Base-by-base conservation (phyloP, 306 rosid species). In the Quercus engelmannii region DNA sequence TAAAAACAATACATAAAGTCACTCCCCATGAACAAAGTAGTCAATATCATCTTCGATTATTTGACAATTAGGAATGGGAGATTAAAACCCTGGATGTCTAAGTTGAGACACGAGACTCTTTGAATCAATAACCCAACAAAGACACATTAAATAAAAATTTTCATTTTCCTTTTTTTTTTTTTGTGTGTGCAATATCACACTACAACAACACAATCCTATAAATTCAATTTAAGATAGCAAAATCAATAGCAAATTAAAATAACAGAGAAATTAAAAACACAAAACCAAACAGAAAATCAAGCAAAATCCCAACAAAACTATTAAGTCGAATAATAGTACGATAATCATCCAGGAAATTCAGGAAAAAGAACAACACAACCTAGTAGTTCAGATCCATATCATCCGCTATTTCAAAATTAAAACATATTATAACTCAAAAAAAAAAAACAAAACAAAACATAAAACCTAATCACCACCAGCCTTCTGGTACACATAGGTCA, bases 401-500 rank as follows among this genome's bases (percentile, higher is more conserved):
- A 68, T 61, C 15, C 15, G 67, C 18, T 12, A 25, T 25, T 61
- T 25, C 68, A 69, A 28, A 12, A 75, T 55, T 1, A 1, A 38
- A 79, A 6, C 71, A 61, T 58, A 51, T 5, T 78, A 8, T 17
- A 1, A 19, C 17, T 1, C 1, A 1, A 51, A 33, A 82, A 54
- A 25, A 26, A 26, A 26, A 25, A 25, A 1, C 2, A 25, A 25
- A 20, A n/a, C 43, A 6, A 6, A 8, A 41, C 46, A 41, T 21
- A 64, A 38, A 68, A 49, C 57, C 82, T 78, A 92, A 85, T 89
- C 90, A 20, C 93, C 94, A 59, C 85, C 97, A 1, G 95, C 94
- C 86, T 92, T 94, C 84, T 89, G 92, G 85, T 87, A 92, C 6
- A 94, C 97, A 78, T 94, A 94, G 80, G 98, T 94, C 64, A 91